Evolutionary conservation across 2,329 filamentous ascomycete species (phyloP), one percentile per base, ranked within the genome.

Genomic region (Delphinella strobiligena): DNA sequence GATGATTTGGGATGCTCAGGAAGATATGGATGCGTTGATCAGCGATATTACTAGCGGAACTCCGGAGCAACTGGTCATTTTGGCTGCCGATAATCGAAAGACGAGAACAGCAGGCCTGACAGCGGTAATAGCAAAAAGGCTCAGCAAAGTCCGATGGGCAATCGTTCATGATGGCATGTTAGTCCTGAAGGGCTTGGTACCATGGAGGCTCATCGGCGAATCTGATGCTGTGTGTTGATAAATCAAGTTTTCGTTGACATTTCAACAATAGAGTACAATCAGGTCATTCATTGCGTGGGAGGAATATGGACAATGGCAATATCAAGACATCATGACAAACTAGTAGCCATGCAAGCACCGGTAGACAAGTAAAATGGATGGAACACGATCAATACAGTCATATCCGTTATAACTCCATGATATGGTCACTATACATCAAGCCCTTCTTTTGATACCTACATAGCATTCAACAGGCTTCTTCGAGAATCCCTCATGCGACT

Each of bases 151-250:
- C 1, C 51, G 75, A 37, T 79, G 75, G 75, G 73, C 72, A 0
- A 72, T 79, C 3, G 68, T 79, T 4, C 72, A 77, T 46, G 71
- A 75, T 49, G 74, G 71, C 0, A 74, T 76, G 59, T 67, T 71
- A 45, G 73, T 78, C 3, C 49, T 79, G 27, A 56, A 54, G 40
- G 59, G 59, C 3, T 46, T 64, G 27, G 60, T 62, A 34, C 56
- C 59, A 34, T 61, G 60, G 59, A 49, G 59, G 29, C 46, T 61
- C 38, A 56, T 60, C 36, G 44, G 41, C 31, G 41, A 47, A n/a
- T 41, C 47, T 17, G 45, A 49, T 19, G 15, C 22, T 7, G 7
- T 27, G 22, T 27, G 22, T n/a, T n/a, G n/a, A n/a, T n/a, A n/a
- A n/a, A n/a, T n/a, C n/a, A n/a, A n/a, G n/a, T n/a, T n/a, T n/a